Conservation (phyloP, 306 rosid species). For the Glycine tomentella region DNA sequence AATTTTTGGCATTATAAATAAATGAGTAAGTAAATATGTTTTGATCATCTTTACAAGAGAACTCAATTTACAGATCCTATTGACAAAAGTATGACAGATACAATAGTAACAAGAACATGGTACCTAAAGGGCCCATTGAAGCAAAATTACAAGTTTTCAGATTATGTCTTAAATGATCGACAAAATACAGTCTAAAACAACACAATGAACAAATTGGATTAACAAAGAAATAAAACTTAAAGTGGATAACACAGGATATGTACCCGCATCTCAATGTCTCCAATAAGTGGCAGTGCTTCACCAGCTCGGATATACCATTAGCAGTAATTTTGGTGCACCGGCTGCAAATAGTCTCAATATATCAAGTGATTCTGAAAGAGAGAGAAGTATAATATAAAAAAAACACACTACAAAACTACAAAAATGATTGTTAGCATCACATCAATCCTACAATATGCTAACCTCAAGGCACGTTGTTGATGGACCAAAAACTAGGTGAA, state of each 20-base stretch:
- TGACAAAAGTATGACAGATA: conserved; percentile 11
- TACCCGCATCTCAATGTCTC: conserved; percentile 98
- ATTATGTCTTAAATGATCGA: background rate
- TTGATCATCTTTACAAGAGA: conserved; percentile 10
- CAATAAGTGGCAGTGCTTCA: conserved; percentile 72
- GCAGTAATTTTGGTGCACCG: conserved; percentile 75
- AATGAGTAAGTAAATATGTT: conserved; percentile 1
- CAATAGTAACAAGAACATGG: conserved; percentile 18
- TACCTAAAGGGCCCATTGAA: conserved; percentile 23
- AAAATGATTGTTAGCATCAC: conserved; percentile 26
- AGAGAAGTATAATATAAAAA: conserved; percentile 39
- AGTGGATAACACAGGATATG: conserved; percentile 15
- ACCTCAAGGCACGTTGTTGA: background rate
- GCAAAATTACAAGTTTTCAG: conserved; percentile 30
- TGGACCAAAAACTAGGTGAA: conserved; percentile 13
- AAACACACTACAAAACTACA: conserved; percentile 30
- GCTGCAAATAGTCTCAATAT: conserved; percentile 66
- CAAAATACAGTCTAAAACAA: conserved; percentile 25
- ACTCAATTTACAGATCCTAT: conserved; percentile 7
- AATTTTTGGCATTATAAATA: conserved; percentile 20
- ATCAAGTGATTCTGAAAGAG: conserved; percentile 53
- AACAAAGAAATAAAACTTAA: conserved; percentile 23
- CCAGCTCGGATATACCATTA: conserved; percentile 73
- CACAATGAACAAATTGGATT: background rate
- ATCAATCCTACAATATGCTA: conserved; percentile 18